A percentile compares a stretch with the other conserved stretches of the same genome.
phyloP scores from a whole-genome alignment of 345 rosid genomes.

The Syzygium jambos region DNA sequence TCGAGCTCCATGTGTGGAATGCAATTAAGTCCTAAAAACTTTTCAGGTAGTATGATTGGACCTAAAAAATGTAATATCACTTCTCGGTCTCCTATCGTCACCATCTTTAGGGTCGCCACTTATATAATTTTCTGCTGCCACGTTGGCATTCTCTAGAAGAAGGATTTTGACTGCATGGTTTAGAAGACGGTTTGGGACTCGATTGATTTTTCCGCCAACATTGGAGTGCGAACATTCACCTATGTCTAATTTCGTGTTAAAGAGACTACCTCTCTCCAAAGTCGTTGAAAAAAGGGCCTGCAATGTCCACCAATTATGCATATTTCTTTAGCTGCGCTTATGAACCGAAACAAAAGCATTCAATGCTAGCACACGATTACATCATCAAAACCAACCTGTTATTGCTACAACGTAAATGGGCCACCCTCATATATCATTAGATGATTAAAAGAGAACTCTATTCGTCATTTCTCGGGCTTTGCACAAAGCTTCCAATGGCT shows the following conservation, averaged over 20 bases:
- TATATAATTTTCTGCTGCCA: not conserved
- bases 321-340: not conserved
- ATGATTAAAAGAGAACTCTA: not conserved
- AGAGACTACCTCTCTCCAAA: not conserved
- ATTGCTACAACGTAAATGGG: not conserved
- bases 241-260: not conserved
- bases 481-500: constrained; percentile 33
- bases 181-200: not conserved
- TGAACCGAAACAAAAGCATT: not conserved
- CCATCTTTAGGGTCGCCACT: not conserved
- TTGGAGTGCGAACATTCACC: not conserved
- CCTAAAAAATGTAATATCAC: not conserved
- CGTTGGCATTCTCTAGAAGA: not conserved
- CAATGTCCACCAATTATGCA: not conserved
- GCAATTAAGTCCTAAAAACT: no score
- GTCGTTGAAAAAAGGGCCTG: not conserved
- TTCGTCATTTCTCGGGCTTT: not conserved
- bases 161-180: not conserved
- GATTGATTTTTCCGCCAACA: not conserved
- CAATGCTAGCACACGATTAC: not conserved
- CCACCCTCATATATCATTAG: not conserved
- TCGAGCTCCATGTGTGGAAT: no score
- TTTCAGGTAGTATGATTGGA: not conserved
- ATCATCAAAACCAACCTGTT: not conserved
- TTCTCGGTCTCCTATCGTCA: no score